These are phyloP conservation scores for Tuber umbilicatum DNA, from an alignment of 495 filamentous ascomycete species.

Conservation along the genomic window DNA sequence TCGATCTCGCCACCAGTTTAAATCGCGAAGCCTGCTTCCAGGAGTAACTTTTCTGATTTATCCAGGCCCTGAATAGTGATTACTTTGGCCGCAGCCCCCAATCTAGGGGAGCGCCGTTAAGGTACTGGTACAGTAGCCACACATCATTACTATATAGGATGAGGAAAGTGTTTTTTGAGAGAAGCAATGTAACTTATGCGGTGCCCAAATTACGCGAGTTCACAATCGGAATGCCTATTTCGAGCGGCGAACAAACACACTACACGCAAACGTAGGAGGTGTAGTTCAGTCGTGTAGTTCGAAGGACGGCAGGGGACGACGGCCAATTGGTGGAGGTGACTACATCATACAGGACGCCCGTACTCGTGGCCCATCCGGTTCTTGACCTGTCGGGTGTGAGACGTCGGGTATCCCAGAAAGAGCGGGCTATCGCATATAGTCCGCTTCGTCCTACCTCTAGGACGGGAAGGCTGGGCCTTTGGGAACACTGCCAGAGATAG, in stretches of 20 bases:
- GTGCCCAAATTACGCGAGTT: background rate
- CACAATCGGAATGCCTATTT: background rate
- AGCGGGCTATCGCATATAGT: background rate
- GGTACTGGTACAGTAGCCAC: background rate
- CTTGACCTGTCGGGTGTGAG: background rate
- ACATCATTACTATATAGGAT: background rate
- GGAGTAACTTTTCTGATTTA: background rate
- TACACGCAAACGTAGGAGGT: background rate
- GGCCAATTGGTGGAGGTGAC: background rate
- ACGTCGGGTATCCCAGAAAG: background rate
- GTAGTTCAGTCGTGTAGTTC: background rate
- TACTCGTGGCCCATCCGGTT: background rate
- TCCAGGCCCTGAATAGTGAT: background rate
- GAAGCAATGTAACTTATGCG: background rate
- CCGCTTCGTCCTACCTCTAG: background rate
- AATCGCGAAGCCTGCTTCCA: background rate
- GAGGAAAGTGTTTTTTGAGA: background rate
- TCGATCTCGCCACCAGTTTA: no score
- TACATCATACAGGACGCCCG: background rate
- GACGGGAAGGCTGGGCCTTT: background rate
- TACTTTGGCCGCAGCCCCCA: background rate
- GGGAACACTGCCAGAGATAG: no score
- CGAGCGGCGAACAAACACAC: background rate
- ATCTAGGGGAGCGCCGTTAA: background rate
- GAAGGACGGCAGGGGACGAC: background rate